Evolutionary conservation across 1,139 yeast species (phyloP), one percentile per base, ranked within the genome.

Genomic region (Nakaseomyces nivariensis): DNA sequence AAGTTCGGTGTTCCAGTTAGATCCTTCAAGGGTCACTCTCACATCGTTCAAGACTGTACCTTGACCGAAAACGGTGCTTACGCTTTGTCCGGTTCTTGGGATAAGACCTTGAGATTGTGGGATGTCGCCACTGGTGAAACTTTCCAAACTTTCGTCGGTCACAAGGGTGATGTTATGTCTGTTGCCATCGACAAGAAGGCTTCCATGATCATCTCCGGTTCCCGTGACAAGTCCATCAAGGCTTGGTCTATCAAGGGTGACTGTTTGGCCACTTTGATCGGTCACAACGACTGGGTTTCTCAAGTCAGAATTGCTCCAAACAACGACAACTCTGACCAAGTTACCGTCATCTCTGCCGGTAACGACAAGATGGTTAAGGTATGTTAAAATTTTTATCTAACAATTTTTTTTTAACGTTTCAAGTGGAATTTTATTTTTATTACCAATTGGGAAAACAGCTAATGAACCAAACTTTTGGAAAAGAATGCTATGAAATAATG

Each of bases 61-160:
- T 86, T 92, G 77, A 88, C 98, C 60, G 92, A 95, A 72, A 98
- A 94, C 73, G 98, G 98, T 75, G 84, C 86, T 71, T 92, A 83
- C 80, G 98, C 97, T 71, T 80, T 92, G 73, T 92, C 98, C 62
- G 97, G 96, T 69, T 94, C 98, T 69, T 92, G 99, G 99, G 98
- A 92, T 75, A 88, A 85, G 80, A 90, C 98, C 71, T 81, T 94
- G 74, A 94, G 97, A 82, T 85, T 92, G 72, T 92, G 99, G 99
- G 92, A 88, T 75, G 81, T 92, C 70, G 84, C 83, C 73, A 81
- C 94, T 67, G 99, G 98, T 79, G 86, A 84, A 75, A 84, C 92
- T 70, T 79, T 89, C 76, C 82, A 81, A 73, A 90, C 97, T 78
- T 92, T 92, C 72, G 96, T 85, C 64, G 99, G 98, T 70, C 99